Evolutionary conservation across 495 filamentous ascomycete species (phyloP), one percentile per base, ranked within the genome.

Genomic region (Gamarada debralockiae): DNA sequence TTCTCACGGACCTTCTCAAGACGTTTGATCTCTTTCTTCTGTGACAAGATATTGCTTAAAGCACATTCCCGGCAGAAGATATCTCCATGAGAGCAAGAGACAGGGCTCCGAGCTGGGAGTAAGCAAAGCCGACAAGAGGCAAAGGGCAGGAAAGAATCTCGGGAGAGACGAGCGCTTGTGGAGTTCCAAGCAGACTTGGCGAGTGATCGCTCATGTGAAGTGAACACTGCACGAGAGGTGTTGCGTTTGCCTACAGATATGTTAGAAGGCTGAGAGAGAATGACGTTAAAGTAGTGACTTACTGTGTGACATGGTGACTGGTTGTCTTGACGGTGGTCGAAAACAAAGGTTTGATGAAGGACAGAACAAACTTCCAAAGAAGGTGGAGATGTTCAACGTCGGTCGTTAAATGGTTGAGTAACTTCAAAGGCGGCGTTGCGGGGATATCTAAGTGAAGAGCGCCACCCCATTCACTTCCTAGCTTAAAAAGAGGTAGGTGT

Each of bases 1-100:
- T 73, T 67, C 63, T 89, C 88, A 38, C 75, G 70, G 38, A 82
- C 77, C 52, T 79, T 81, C 62, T 91, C 89, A 13, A 86, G 58
- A 0, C 93, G 78, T 63, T 92, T 95, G 60, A 97, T 95, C 66
- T 97, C 95, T 69, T 93, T 88, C 55, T 89, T 80, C 69, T 98
- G 93, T 5, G 89, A 80, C 1, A 98, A 77, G 37, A 98, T 83
- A 64, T 97, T 96, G 61, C 72, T 88, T 23, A 97, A 82, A 9
- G 92, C 91, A 70, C 93, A 98, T 68, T 98, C 93, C 52, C 90
- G 81, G 63, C 93, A 98, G 71, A 97, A 97, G n/a, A 98, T 77
- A 65, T 97, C 91, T 44, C 92, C 93, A 54, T 87, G 81, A 13
- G 68, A 53, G 60, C 81, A 84, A 0, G 78, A 78, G 13, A 97